A percentile compares a stretch with the other conserved stretches of the same genome.
phyloP scores from a whole-genome alignment of 306 rosid genomes.

The Comarum palustre region DNA sequence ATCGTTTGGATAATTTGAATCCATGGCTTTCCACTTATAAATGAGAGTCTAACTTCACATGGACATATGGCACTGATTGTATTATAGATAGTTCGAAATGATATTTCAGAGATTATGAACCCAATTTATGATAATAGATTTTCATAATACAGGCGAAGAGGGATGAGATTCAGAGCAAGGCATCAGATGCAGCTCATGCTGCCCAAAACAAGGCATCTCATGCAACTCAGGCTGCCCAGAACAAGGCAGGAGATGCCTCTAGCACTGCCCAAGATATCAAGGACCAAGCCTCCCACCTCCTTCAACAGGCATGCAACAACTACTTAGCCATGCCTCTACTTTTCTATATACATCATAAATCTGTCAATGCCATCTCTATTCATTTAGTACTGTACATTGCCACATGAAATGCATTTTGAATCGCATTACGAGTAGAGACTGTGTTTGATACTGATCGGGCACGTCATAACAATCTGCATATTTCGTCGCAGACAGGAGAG shows the following conservation, averaged over 20 bases:
- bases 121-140: background rate
- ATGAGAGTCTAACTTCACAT: background rate
- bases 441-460: background rate
- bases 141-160: constrained; percentile 22
- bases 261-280: constrained; percentile 30
- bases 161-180: constrained; percentile 32
- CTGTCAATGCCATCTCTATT: background rate
- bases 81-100: background rate
- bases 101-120: background rate
- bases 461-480: background rate
- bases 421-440: background rate
- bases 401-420: background rate
- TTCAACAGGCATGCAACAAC: constrained; percentile 46
- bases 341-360: background rate
- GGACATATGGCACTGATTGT: too few relatives aligned
- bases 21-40: background rate
- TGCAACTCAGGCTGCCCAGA: constrained; percentile 7
- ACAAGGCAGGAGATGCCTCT: constrained; percentile 23
- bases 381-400: background rate
- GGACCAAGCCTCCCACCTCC: constrained; percentile 41
- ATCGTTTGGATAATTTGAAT: background rate
- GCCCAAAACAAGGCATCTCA: constrained; percentile 17
- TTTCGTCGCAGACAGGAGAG: constrained; percentile 45
- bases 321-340: background rate
- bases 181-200: constrained; percentile 7